These are phyloP conservation scores for Cutaneotrichosporon dermatis DNA, from an alignment of 1,284 basidiomycete genomes.

Conservation along the genomic window DNA sequence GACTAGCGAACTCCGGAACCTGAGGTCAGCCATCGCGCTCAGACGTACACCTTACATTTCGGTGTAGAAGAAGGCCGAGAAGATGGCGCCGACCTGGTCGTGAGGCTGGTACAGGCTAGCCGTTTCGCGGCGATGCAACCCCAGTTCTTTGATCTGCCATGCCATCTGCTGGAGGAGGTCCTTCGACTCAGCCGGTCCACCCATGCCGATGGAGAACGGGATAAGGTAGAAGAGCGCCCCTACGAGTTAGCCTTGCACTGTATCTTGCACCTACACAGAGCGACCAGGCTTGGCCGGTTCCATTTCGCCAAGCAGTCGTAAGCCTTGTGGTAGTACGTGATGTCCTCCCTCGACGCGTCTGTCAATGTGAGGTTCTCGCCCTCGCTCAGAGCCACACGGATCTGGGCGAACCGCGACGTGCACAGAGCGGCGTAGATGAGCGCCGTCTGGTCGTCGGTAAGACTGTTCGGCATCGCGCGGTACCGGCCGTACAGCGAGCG, in stretches of 20 bases:
- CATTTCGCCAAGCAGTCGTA: conserved; percentile 20
- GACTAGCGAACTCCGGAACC: conserved; percentile 21
- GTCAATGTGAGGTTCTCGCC: not conserved
- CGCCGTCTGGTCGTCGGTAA: conserved; percentile 23
- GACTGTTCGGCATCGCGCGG: conserved; percentile 19
- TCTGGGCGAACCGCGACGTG: conserved; percentile 16
- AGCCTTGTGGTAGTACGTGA: conserved; percentile 30
- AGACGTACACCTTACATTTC: conserved; percentile 17
- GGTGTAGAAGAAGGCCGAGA: conserved; percentile 24
- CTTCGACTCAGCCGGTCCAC: conserved; percentile 22
- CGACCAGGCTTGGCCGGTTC: conserved; percentile 21
- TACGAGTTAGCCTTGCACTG: not conserved
- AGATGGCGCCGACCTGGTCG: conserved; percentile 22
- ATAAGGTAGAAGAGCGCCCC: conserved; percentile 27
- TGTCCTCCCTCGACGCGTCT: conserved; percentile 20
- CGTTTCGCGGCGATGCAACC: conserved; percentile 21
- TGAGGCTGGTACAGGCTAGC: conserved; percentile 22
- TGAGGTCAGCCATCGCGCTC: conserved; percentile 4
- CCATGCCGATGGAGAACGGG: conserved; percentile 19
- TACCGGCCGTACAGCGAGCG: conserved; percentile 20
- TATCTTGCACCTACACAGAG: conserved; percentile 17
- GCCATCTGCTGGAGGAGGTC: conserved; percentile 27
- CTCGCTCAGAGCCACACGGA: conserved; percentile 2
- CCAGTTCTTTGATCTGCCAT: conserved; percentile 27
- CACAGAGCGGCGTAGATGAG: conserved; percentile 25